Conservation (phyloP, 2,329 filamentous ascomycete genomes). For the Exophiala viscosa region DNA sequence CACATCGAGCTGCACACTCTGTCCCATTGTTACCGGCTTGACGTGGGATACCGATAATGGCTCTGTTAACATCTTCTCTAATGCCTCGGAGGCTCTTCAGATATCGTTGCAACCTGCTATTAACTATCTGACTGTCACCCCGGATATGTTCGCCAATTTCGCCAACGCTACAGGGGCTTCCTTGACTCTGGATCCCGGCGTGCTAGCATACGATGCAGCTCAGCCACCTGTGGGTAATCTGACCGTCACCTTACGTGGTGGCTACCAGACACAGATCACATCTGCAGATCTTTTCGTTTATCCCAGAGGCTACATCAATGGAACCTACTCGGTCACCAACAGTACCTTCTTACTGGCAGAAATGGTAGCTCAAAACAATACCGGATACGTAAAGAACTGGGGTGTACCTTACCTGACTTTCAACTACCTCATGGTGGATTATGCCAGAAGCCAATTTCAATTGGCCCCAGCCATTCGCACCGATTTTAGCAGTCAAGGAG, state of each 20-base stretch:
- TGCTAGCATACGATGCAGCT: neutral
- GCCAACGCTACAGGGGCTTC: neutral
- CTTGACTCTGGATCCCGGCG: neutral
- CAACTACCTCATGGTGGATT: constrained; percentile 23
- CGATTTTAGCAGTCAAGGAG: constrained; percentile 6
- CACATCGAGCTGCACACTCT: constrained; percentile 4
- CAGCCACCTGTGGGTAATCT: neutral
- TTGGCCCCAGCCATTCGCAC: constrained; percentile 14
- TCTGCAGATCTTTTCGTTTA: constrained; percentile 2
- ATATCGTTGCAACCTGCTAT: constrained; percentile 6
- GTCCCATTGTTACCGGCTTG: constrained; percentile 10
- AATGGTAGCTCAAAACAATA: neutral
- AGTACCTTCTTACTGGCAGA: neutral
- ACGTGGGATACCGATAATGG: constrained; percentile 5
- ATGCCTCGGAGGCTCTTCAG: constrained; percentile 2
- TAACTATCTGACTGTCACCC: neutral
- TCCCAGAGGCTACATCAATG: neutral
- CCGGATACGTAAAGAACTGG: neutral
- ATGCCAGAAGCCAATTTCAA: constrained; percentile 7
- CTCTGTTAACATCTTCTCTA: constrained; percentile 1
- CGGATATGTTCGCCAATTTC: constrained; percentile 1
- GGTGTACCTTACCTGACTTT: constrained; percentile 22
- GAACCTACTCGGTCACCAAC: neutral
- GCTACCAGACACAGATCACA: constrained; percentile 3
- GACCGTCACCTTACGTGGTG: constrained; percentile 4